Conservation (phyloP, 768 basidiomycete species). For the Boletus tomentosulus region DNA sequence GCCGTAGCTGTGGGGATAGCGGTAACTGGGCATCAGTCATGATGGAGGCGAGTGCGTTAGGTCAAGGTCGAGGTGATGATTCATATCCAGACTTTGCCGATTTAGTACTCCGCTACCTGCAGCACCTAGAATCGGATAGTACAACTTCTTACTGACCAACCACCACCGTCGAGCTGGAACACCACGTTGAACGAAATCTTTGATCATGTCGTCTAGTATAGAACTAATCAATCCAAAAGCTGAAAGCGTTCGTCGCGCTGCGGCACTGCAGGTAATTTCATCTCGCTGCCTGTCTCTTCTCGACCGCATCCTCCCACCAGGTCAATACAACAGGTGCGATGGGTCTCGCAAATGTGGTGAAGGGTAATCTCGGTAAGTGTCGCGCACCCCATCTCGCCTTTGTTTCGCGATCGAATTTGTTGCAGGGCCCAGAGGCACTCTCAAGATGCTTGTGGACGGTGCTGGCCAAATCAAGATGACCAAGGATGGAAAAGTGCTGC, state of each 20-base stretch:
- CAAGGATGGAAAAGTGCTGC: constrained; percentile 96
- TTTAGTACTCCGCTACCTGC: constrained; percentile 31
- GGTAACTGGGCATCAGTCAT: constrained; percentile 17
- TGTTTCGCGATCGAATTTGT: constrained; percentile 23
- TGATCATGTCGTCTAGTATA: constrained; percentile 68
- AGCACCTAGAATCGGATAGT: not conserved
- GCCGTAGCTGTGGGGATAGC: constrained; percentile 30
- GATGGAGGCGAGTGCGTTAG: constrained; percentile 24
- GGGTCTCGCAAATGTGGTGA: constrained; percentile 96
- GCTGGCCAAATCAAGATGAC: constrained; percentile 99
- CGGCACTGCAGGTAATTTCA: constrained; percentile 77
- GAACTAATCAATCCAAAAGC: constrained; percentile 97
- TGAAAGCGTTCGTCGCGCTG: constrained; percentile 85
- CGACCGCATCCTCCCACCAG: constrained; percentile 38
- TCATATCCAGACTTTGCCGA: constrained; percentile 28
- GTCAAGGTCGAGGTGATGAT: constrained; percentile 29
- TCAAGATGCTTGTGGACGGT: constrained; percentile 99
- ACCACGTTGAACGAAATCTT: constrained; percentile 20
- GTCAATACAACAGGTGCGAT: constrained; percentile 93
- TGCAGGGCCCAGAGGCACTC: constrained; percentile 89
- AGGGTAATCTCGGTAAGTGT: constrained; percentile 86
- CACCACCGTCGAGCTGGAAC: constrained; percentile 14
- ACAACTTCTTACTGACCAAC: constrained; percentile 6
- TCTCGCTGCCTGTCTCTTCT: constrained; percentile 15
- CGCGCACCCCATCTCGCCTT: constrained; percentile 12